Percentiles rank a stretch among this genome's conserved stretches.
phyloP scores from a whole-genome alignment of 2,329 filamentous ascomycete genomes.

The Beauveria bassiana region DNA sequence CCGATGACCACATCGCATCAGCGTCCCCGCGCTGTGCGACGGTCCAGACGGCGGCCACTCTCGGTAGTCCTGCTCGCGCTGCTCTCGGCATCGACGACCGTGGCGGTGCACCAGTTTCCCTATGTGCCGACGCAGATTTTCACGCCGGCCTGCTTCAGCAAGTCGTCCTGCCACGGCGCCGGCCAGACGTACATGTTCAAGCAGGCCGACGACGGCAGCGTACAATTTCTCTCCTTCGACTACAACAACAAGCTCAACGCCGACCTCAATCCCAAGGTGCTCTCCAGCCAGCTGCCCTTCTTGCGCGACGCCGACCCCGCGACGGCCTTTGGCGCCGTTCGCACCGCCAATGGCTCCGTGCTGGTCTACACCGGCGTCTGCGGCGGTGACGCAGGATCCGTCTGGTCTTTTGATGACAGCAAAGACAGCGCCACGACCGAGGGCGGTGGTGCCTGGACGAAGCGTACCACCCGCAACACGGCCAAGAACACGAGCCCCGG shows the following conservation, averaged over 20 bases:
- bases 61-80: not conserved
- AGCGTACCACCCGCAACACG: slow-evolving; percentile 13
- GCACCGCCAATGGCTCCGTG: slow-evolving; percentile 62
- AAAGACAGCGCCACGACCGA: slow-evolving; percentile 20
- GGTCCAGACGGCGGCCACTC: not conserved
- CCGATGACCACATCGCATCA: slow-evolving; percentile 1
- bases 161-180: slow-evolving; percentile 27
- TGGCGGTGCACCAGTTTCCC: slow-evolving; percentile 48
- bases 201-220: slow-evolving; percentile 35
- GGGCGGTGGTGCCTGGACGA: slow-evolving; percentile 23
- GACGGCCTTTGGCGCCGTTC: slow-evolving; percentile 58
- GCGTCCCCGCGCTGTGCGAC: not conserved
- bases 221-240: slow-evolving; percentile 57
- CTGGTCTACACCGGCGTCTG: slow-evolving; percentile 72
- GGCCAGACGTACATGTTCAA: slow-evolving; percentile 64
- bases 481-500: slow-evolving; percentile 16
- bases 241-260: slow-evolving; percentile 49
- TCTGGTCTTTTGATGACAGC: slow-evolving; percentile 62
- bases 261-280: slow-evolving; percentile 36
- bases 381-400: slow-evolving; percentile 39
- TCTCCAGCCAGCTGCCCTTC: slow-evolving; percentile 57
- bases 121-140: slow-evolving; percentile 74
- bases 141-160: slow-evolving; percentile 39
- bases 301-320: slow-evolving; percentile 33
- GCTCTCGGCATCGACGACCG: slow-evolving; percentile 1